Conservation (phyloP, 2,329 filamentous ascomycete genomes). For the Pseudonectria buxi region DNA sequence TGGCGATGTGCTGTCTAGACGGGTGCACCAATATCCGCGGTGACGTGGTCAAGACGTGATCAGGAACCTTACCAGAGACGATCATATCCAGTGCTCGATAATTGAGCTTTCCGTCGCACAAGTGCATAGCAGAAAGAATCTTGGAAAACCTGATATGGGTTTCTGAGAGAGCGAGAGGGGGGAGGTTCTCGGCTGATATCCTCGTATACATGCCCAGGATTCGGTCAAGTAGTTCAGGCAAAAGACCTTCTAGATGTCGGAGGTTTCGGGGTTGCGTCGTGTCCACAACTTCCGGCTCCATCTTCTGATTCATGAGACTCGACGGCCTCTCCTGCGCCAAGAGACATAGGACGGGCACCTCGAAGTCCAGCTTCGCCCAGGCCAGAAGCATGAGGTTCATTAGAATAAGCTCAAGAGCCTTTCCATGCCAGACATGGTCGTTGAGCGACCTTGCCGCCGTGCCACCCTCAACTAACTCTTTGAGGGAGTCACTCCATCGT, state of each 20-base stretch:
- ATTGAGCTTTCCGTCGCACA: slow-evolving; percentile 57
- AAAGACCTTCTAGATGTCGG: slow-evolving; percentile 47
- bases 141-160: slow-evolving; percentile 67
- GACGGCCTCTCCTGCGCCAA: slow-evolving; percentile 40
- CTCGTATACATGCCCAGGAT: slow-evolving; percentile 69
- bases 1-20: slow-evolving; percentile 57
- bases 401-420: slow-evolving; percentile 82
- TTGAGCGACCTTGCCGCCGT: slow-evolving; percentile 69
- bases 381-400: slow-evolving; percentile 76
- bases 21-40: slow-evolving; percentile 51
- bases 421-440: slow-evolving; percentile 96
- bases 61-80: slow-evolving; percentile 53
- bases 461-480: slow-evolving; percentile 75
- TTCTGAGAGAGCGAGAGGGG: slow-evolving; percentile 65
- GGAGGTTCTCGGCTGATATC: slow-evolving; percentile 63
- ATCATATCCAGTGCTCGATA: slow-evolving; percentile 56
- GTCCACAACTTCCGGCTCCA: slow-evolving; percentile 27
- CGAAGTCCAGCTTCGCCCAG: slow-evolving; percentile 79
- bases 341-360: slow-evolving; percentile 55
- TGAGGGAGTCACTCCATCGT: slow-evolving; percentile 81
- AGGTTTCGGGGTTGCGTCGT: slow-evolving; percentile 45
- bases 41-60: slow-evolving; percentile 42
- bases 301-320: slow-evolving; percentile 26
- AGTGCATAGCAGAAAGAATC: slow-evolving; percentile 59
- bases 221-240: slow-evolving; percentile 69